Evolutionary conservation across 805 yeast genomes (phyloP), one percentile per base, ranked within the genome.

Genomic region (Crinitomyces ghanaensis): DNA sequence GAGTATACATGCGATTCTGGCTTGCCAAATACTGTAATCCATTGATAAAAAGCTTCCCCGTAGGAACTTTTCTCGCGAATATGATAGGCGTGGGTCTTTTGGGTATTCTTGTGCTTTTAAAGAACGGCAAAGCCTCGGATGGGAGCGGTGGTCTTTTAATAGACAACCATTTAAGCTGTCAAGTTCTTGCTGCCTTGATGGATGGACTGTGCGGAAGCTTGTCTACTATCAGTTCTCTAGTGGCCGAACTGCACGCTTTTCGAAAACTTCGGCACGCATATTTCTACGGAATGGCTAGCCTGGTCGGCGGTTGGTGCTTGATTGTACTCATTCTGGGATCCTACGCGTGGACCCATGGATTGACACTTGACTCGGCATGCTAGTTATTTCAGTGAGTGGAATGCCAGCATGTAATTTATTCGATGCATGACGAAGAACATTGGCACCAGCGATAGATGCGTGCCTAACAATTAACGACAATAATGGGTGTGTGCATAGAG

Each of bases 191-290:
- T 6, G 85, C 78, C 0, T 48, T 79, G 2, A 62, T 57, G 13
- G 70, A 71, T 43, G 93, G 93, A 0, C 74, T 70, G 38, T 74
- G 83, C 48, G 93, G 86, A 1, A 66, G 71, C 2, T 53, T 78
- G 32, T 72, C 83, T 25, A 81, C 95, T 0, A 70, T 82, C 25
- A 76, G 88, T 35, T 79, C 95, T 1, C 78, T 84, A 44, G 66
- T 80, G 6, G 73, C 68, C 26, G 96, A 85, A 51, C 53, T 82
- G 24, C 62, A 53, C 35, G 52, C 55, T 3, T 40, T 67, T 30
- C 54, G 50, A 5, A 19, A 33, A 14, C 21, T 62, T 4, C 24
- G 48, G 11, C 39, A 57, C 37, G 56, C 72, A 4, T 67, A 73
- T 35, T 37, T 53, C 5, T 85, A 85, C 50, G 77, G 69, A 4